Evolutionary conservation across 1,284 basidiomycete species (phyloP).

Genomic region (Moesziomyces globuligerus): DNA sequence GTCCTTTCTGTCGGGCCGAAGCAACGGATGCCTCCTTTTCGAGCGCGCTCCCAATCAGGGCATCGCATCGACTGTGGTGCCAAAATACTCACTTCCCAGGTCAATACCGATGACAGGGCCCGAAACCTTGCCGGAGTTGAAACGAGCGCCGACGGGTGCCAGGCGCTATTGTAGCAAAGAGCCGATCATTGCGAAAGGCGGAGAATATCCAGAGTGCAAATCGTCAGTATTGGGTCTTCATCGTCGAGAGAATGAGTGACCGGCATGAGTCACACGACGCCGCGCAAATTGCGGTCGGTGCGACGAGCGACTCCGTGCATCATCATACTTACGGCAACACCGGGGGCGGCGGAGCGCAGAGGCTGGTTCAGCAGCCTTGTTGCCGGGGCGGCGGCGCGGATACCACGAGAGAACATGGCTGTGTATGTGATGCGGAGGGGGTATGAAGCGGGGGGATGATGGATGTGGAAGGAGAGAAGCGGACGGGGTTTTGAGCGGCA

Average conservation of each 20-base stretch:
- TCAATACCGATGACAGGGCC: conserved; percentile 66
- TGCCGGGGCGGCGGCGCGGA: conserved; percentile 55
- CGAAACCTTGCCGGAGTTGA: conserved; percentile 59
- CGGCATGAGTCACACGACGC: neutral
- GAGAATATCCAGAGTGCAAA: too few species aligned
- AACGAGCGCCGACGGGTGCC: conserved; percentile 51
- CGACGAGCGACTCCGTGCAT: neutral
- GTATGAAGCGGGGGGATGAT: neutral
- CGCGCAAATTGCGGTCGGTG: neutral
- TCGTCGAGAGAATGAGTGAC: neutral
- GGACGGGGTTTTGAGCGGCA: neutral
- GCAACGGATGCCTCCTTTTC: too few species aligned
- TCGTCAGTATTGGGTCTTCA: conserved; percentile 13
- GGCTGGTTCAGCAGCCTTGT: conserved; percentile 57
- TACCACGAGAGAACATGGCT: conserved; percentile 54
- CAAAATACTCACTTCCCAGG: conserved; percentile 60
- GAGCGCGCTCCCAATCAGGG: neutral
- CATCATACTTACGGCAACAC: conserved; percentile 49
- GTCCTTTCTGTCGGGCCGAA: neutral
- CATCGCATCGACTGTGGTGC: neutral
- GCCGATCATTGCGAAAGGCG: neutral
- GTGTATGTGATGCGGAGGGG: conserved; percentile 10
- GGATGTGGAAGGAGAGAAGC: neutral
- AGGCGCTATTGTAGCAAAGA: conserved; percentile 34
- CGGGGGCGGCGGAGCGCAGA: conserved; percentile 51